Evolutionary conservation across 257 asterid species (phyloP), one percentile per base, ranked within the genome.

Genomic region (Salvia splendens): DNA sequence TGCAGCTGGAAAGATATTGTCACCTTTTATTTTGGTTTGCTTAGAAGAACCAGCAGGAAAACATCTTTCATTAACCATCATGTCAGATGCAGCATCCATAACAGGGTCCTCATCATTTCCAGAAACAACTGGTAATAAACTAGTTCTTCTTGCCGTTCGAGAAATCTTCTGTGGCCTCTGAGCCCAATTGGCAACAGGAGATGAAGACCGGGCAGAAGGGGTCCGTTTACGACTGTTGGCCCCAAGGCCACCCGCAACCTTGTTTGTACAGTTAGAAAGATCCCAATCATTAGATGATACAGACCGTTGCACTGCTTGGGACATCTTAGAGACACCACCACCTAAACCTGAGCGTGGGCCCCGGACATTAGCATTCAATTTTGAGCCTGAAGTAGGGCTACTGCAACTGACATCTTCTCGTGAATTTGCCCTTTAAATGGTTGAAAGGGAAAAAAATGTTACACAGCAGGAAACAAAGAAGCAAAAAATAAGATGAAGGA

Each of bases 141-240:
- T 86, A 51, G 87, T 83, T 78, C 96, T 87, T 73, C 96, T 87
- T 32, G 91, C 89, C 14, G 98, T 81, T 64, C 98, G 87, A 62
- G 96, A 84, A 62, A 75, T 83, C 76, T 87, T 89, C 55, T 92
- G 98, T 38, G 93, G 91, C 77, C 91, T 87, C 79, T 89, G 96
- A 74, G 78, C 89, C 96, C 95, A 91, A 40, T 80, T 89, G 69
- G 88, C 87, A 69, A 86, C 96, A 49, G 98, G 96, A 24, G 98
- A 92, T 60, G 95, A 78, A 73, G 98, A 83, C 68, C 89, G 83
- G 50, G 83, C 62, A 32, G 96, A 82, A 64, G 92, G 80, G 42
- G 92, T 83, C 70, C 92, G 89, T 74, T 89, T 89, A 8, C 93
- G 95, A 74, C 85, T 84, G 73, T 77, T 85, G 53, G 78, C 80